phyloP scores from a whole-genome alignment of 495 filamentous ascomycete genomes.

The Penicillium parvum region DNA sequence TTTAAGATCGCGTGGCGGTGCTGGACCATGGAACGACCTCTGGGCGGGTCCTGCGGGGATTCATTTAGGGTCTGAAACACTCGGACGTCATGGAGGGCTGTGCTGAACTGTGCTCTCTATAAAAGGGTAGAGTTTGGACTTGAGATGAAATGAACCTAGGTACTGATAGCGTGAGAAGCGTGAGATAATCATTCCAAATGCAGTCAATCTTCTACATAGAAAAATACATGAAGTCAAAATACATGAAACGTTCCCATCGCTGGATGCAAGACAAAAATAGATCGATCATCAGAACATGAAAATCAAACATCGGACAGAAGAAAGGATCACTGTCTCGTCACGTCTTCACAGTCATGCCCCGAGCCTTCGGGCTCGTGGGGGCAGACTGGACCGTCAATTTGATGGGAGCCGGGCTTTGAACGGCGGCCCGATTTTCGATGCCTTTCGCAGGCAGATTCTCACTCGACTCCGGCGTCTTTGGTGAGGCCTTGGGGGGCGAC shows the following conservation, averaged over 20 bases:
- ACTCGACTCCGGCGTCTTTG: slow-evolving; percentile 15
- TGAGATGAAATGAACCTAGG: too few relatives aligned
- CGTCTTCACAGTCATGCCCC: neutral
- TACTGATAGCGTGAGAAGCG: too few relatives aligned
- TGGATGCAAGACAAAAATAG: neutral
- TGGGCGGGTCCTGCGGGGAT: neutral
- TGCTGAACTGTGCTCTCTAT: too few relatives aligned
- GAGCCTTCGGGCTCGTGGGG: slow-evolving; percentile 18
- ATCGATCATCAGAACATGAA: neutral
- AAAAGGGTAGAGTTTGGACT: too few relatives aligned
- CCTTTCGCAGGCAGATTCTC: slow-evolving; percentile 4
- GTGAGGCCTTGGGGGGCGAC: slow-evolving; percentile 15
- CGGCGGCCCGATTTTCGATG: slow-evolving; percentile 5
- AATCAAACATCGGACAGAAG: neutral
- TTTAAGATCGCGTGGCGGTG: slow-evolving; percentile 1
- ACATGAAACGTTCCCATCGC: neutral
- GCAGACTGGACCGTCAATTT: slow-evolving; percentile 17
- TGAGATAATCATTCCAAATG: neutral
- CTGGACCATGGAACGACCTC: neutral
- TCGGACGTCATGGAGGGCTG: neutral
- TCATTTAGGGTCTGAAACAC: neutral
- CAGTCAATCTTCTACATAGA: neutral
- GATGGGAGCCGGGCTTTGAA: neutral
- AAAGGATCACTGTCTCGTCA: neutral
- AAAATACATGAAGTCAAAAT: slow-evolving; percentile 1